Evolutionary conservation across 306 rosid genomes (phyloP).

Genomic region (Castanea crenata): DNA sequence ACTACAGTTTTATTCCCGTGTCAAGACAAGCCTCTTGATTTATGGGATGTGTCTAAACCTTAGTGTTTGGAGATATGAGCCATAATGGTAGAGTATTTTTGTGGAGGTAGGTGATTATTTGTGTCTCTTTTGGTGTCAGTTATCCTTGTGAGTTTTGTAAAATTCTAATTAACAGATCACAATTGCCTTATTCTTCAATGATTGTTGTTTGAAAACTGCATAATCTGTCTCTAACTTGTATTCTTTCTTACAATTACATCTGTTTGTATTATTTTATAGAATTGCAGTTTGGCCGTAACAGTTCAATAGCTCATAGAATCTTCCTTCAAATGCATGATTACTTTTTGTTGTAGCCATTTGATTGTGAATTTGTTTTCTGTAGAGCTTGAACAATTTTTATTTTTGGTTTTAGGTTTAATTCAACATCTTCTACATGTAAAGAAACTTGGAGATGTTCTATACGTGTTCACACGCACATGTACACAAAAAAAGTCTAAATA

Average conservation of each 20-base stretch:
- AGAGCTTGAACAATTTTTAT: no score
- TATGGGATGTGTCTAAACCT: not conserved
- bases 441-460: not conserved
- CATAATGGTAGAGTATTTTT: not conserved
- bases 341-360: no score
- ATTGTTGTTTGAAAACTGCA: not conserved
- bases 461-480: not conserved
- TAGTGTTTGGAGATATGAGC: not conserved
- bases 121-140: not conserved
- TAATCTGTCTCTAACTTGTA: not conserved
- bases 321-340: no score
- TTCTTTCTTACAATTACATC: no score
- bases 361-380: no score
- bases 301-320: no score
- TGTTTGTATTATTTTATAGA: no score
- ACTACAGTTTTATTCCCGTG: not conserved
- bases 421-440: not conserved
- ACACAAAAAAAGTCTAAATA: not conserved
- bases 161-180: not conserved
- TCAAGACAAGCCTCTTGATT: not conserved
- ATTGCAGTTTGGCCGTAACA: no score
- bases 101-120: not conserved
- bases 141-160: not conserved
- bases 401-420: not conserved
- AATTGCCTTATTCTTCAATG: not conserved